phyloP scores from a whole-genome alignment of 83 land plant genomes.

The Thuja plicata region DNA sequence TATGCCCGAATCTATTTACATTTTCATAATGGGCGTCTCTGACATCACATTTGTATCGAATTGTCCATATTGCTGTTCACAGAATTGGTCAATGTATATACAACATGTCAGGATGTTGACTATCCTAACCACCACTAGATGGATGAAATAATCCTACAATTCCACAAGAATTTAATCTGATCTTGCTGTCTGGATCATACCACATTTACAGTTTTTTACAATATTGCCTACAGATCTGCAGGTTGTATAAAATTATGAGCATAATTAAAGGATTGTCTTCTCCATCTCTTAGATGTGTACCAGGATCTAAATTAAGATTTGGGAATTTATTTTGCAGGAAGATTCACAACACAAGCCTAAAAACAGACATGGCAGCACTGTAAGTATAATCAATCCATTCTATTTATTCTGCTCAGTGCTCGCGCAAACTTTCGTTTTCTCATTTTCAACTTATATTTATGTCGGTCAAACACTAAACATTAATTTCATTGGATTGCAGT shows the following conservation, averaged over 20 bases:
- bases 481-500: conserved; percentile 3
- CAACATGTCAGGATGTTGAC: too few relatives aligned
- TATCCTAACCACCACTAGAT: neutral
- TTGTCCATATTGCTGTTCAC: too few relatives aligned
- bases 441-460: neutral
- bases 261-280: neutral
- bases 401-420: neutral
- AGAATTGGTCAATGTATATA: too few relatives aligned
- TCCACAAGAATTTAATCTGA: neutral
- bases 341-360: neutral
- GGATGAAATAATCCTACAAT: neutral
- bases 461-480: neutral
- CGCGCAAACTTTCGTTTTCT: neutral
- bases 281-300: neutral
- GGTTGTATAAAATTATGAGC: neutral
- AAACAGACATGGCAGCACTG: neutral
- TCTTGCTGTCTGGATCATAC: neutral
- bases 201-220: neutral
- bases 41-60: too few relatives aligned
- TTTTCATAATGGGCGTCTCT: too few relatives aligned
- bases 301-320: neutral
- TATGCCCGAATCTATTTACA: too few relatives aligned
- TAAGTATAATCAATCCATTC: neutral
- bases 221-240: neutral
- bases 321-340: conserved; percentile 1